Evolutionary conservation across 139 green algal genomes (phyloP), one percentile per base, ranked within the genome.

Genomic region (Ettlia oleoabundans): DNA sequence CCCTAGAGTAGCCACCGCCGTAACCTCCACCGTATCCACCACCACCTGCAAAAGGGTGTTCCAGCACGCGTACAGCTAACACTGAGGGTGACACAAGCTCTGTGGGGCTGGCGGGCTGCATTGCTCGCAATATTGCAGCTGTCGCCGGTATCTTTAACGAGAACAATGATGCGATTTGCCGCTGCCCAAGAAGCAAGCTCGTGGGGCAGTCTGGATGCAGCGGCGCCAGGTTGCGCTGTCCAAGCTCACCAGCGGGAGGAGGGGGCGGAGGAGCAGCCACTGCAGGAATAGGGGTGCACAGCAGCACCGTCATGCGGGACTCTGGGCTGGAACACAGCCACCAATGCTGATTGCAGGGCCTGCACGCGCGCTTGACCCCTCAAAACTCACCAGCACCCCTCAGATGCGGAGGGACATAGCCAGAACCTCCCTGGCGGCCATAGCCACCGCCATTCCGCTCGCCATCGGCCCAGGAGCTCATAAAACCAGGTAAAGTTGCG

Each of bases 361-460:
- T 41, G 68, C 7, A 7, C 4, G 35, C 32, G 7, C 30, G 65
- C 30, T 42, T 33, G 62, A 19, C 3, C 7, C n/a, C 1, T 6
- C 65, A 21, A 72, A 13, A 19, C 72, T 79, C 65, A 55, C 84
- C 82, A 32, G 75, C 88, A 58, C 88, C 85, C 32, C 93, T 70
- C 64, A 96, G 62, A 68, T 97, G 92, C 4, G 93, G 93, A 37
- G 93, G 93, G 1, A 97, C 91, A 76, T 96, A 96, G n/a, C 92
- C 82, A 21, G 47, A 10, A 58, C 70, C 61, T 33, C 70, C 28
- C 42, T 33, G 28, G 70, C 19, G 30, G 65, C 43, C 77, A 33
- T 33, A 64, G 18, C 32, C 15, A 38, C 41, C 35, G 53, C 28
- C 74, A 35, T 21, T 32, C 37, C 33, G 37, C 38, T 85, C 33